phyloP scores from a whole-genome alignment of 805 yeast species.

The Dipodascus geniculatus region DNA sequence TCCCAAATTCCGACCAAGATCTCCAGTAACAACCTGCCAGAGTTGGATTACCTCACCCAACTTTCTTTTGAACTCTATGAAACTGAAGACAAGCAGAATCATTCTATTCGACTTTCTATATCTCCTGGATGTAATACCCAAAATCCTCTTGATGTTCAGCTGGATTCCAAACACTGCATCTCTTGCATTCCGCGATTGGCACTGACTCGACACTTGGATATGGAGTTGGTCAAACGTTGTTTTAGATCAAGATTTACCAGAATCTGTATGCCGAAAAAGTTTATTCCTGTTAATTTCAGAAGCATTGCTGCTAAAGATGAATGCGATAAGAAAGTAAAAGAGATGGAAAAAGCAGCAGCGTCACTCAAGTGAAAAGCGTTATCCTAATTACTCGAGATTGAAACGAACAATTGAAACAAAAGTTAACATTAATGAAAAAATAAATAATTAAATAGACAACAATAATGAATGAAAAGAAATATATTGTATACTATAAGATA shows the following conservation, averaged over 20 bases:
- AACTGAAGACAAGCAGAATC: slow-evolving; percentile 63
- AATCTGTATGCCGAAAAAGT: slow-evolving; percentile 70
- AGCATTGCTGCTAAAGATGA: slow-evolving; percentile 1
- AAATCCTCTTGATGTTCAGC: slow-evolving; percentile 92
- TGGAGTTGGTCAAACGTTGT: slow-evolving; percentile 76
- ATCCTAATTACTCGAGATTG: too few relatives aligned
- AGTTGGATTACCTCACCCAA: slow-evolving; percentile 88
- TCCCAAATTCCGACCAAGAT: slow-evolving; percentile 91
- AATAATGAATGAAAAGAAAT: background rate
- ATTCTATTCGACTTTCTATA: slow-evolving; percentile 79
- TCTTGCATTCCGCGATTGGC: slow-evolving; percentile 89
- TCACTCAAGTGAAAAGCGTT: too few relatives aligned
- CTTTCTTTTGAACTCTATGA: slow-evolving; percentile 90
- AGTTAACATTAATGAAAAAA: background rate
- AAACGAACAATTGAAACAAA: background rate
- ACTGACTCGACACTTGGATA: slow-evolving; percentile 84
- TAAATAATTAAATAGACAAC: background rate
- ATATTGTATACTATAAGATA: too few relatives aligned
- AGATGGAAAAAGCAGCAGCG: background rate
- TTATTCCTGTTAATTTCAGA: slow-evolving; percentile 19
- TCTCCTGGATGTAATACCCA: slow-evolving; percentile 98
- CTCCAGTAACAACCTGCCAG: slow-evolving; percentile 91
- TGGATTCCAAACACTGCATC: slow-evolving; percentile 92
- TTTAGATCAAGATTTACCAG: slow-evolving; percentile 72
- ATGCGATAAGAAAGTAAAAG: background rate